phyloP scores from a whole-genome alignment of 805 yeast species.

The Ogataea glucozyma region DNA sequence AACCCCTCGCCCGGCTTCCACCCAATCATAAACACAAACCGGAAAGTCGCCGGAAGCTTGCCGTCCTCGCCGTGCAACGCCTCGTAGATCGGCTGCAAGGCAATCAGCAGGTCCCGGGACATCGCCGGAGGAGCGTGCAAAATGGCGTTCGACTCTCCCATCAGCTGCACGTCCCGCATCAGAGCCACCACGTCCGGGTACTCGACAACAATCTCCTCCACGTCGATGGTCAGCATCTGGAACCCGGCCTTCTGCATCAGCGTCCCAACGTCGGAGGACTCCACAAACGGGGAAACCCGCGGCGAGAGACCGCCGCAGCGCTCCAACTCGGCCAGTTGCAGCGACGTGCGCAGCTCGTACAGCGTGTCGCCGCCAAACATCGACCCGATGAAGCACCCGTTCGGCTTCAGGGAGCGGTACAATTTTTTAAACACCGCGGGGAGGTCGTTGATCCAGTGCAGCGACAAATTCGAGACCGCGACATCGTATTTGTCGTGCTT shows the following conservation, averaged over 20 bases:
- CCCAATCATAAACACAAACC: constrained; percentile 82
- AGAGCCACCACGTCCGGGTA: constrained; percentile 72
- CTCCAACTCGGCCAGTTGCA: constrained; percentile 82
- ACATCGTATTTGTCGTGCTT: constrained; percentile 56
- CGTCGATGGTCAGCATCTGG: constrained; percentile 78
- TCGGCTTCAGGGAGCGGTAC: constrained; percentile 64
- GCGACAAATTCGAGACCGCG: constrained; percentile 66
- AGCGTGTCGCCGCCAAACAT: constrained; percentile 83
- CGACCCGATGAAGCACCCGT: constrained; percentile 79
- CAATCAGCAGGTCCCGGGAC: constrained; percentile 65
- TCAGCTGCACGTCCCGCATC: constrained; percentile 68
- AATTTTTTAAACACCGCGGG: constrained; percentile 62
- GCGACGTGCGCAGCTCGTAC: constrained; percentile 76
- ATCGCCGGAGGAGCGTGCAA: constrained; percentile 39
- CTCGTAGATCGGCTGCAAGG: constrained; percentile 74
- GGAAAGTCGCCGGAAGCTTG: constrained; percentile 75
- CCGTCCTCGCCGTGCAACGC: constrained; percentile 54
- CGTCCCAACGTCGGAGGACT: constrained; percentile 72
- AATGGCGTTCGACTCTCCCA: constrained; percentile 82
- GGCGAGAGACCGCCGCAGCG: constrained; percentile 79
- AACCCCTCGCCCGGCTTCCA: constrained; percentile 77
- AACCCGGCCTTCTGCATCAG: constrained; percentile 75
- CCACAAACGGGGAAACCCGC: constrained; percentile 77
- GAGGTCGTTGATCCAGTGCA: constrained; percentile 89
- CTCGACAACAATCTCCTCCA: constrained; percentile 77